phyloP scores from a whole-genome alignment of 768 basidiomycete species.

The Mycena chlorophos region DNA sequence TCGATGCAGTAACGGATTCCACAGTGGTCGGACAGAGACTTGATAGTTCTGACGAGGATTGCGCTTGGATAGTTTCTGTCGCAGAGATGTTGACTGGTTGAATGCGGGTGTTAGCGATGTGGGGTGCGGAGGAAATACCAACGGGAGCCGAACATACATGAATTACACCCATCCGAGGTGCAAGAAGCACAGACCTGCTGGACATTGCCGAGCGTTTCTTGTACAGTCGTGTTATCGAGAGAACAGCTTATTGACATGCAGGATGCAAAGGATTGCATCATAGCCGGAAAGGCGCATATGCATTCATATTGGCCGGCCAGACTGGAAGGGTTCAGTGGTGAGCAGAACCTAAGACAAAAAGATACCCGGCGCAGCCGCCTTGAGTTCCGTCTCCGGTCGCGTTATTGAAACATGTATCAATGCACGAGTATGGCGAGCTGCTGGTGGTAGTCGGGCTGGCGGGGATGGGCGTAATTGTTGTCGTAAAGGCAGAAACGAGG shows the following conservation, averaged over 20 bases:
- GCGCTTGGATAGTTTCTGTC: neutral
- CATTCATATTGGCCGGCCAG: slow-evolving; percentile 13
- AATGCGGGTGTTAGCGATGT: neutral
- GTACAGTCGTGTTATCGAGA: slow-evolving; percentile 2
- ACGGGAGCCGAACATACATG: slow-evolving; percentile 10
- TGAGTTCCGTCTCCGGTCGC: slow-evolving; percentile 12
- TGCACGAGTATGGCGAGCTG: slow-evolving; percentile 3
- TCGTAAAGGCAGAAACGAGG: neutral
- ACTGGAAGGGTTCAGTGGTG: neutral
- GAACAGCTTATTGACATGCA: slow-evolving; percentile 10
- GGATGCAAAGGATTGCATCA: slow-evolving; percentile 7
- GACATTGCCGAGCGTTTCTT: slow-evolving; percentile 15
- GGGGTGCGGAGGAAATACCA: neutral
- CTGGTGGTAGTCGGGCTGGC: neutral
- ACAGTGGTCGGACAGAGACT: neutral
- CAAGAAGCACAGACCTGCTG: slow-evolving; percentile 15
- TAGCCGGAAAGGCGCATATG: slow-evolving; percentile 10
- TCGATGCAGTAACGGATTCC: neutral
- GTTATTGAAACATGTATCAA: slow-evolving; percentile 18
- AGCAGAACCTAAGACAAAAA: neutral
- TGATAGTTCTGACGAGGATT: neutral
- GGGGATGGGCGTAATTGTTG: slow-evolving; percentile 1
- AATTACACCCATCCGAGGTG: slow-evolving; percentile 12
- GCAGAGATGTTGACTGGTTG: slow-evolving; percentile 10
- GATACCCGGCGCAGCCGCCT: slow-evolving; percentile 7